Percentiles rank a stretch among this genome's conserved stretches.
Evolutionary conservation across 1,139 yeast genomes (phyloP).

Genomic region (Suhomyces bolitotheri): DNA sequence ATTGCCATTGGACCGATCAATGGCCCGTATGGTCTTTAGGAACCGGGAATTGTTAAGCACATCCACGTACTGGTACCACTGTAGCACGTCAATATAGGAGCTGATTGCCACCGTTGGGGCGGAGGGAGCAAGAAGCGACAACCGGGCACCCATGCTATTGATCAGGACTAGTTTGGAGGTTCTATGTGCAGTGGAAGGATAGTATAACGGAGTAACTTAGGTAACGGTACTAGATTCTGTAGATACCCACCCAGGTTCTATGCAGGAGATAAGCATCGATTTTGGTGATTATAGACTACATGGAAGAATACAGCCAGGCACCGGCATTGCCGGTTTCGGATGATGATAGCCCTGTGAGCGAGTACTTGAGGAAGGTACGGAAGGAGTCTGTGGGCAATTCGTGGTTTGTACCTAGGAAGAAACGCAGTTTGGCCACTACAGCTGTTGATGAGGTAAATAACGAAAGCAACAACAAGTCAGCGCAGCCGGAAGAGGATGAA

Average conservation of each 20-base stretch:
- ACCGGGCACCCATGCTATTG: conserved; percentile 90
- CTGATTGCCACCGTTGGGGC: conserved; percentile 92
- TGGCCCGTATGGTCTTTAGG: conserved; percentile 80
- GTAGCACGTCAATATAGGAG: conserved; percentile 80
- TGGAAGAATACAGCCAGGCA: conserved; percentile 24
- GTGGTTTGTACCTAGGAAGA: background rate
- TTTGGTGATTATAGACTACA: conserved; percentile 12
- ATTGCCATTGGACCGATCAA: conserved; percentile 60
- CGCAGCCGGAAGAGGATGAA: too few species aligned
- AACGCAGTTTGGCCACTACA: too few species aligned
- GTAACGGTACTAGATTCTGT: too few species aligned
- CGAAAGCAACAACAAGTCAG: too few species aligned
- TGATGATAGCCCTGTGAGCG: conserved; percentile 19
- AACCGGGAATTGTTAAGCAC: conserved; percentile 76
- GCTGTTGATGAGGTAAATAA: too few species aligned
- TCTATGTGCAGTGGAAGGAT: too few species aligned
- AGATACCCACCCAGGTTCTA: too few species aligned
- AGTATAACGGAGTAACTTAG: too few species aligned
- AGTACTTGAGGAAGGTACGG: conserved; percentile 32
- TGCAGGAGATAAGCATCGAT: conserved; percentile 1
- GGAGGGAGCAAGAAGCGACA: conserved; percentile 83
- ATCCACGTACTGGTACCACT: conserved; percentile 70
- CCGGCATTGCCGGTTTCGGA: conserved; percentile 25
- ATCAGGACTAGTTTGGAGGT: too few species aligned
- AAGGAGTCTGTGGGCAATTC: conserved; percentile 25